Conservation (phyloP, 2,329 filamentous ascomycete species). For the Elsinoe necatrix region DNA sequence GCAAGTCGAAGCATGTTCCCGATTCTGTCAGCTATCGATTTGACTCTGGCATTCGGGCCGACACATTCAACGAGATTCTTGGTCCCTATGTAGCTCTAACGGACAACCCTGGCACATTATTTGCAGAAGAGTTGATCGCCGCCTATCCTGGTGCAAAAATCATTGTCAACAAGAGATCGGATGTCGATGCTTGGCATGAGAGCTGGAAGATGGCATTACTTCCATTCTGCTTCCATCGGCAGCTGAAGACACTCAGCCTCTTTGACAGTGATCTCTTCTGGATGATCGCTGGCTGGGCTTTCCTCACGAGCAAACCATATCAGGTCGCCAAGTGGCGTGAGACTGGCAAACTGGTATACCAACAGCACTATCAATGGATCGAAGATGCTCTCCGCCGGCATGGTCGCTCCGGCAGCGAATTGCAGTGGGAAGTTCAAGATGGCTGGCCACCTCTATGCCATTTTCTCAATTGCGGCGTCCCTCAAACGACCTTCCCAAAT, state of each 20-base stretch:
- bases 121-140: constrained; percentile 18
- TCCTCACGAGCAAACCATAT: background rate
- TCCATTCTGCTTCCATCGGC: background rate
- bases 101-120: constrained; percentile 17
- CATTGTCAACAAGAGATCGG: constrained; percentile 19
- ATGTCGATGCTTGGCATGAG: constrained; percentile 1
- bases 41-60: background rate
- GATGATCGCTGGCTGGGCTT: background rate
- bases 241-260: background rate
- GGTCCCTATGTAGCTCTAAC: constrained; percentile 17
- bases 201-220: background rate
- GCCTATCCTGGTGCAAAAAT: constrained; percentile 22
- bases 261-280: background rate
- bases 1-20: no score
- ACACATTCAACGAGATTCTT: constrained; percentile 18
- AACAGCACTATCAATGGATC: background rate
- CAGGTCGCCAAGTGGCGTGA: background rate
- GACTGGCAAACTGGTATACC: background rate
- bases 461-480: background rate
- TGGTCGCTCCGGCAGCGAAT: background rate
- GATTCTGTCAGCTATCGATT: background rate
- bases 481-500: background rate
- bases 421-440: constrained; percentile 1
- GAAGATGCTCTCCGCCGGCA: background rate
- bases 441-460: background rate